These are phyloP conservation scores for Tieghemostelium lacteum DNA, from an alignment of 78 protist genomes.

Conservation along the genomic window DNA sequence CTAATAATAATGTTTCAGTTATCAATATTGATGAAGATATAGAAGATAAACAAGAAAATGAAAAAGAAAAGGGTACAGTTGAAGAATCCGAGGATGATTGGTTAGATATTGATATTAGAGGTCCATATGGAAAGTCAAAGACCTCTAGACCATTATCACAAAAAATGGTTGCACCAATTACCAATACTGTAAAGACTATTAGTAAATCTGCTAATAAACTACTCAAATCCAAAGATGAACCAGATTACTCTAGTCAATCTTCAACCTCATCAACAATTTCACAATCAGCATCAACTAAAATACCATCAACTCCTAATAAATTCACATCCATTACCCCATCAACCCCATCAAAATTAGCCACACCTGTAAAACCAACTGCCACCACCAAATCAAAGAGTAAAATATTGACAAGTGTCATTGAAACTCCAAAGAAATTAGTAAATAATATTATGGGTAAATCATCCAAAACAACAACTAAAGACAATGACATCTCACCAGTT, in stretches of 20 bases:
- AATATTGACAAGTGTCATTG: background rate
- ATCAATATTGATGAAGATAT: background rate
- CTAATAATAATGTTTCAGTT: background rate
- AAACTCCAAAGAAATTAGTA: conserved; percentile 17
- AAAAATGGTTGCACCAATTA: background rate
- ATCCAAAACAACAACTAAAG: background rate
- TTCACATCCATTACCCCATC: background rate
- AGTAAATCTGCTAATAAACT: background rate
- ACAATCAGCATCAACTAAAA: conserved; percentile 1
- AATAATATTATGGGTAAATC: background rate
- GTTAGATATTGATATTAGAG: too few relatives aligned
- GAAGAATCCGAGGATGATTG: background rate
- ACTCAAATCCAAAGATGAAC: background rate
- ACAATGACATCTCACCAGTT: background rate
- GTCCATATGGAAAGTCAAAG: background rate
- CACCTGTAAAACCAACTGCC: background rate
- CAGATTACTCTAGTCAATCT: too few relatives aligned
- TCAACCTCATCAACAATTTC: background rate
- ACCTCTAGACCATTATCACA: background rate
- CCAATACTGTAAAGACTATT: background rate
- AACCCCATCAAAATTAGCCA: background rate
- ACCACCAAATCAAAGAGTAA: background rate
- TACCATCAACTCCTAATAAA: background rate
- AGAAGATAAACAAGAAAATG: background rate
- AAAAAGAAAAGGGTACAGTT: background rate